Evolutionary conservation across 2,329 filamentous ascomycete species (phyloP), one percentile per base, ranked within the genome.

Genomic region (Colletotrichum tamarilloi): DNA sequence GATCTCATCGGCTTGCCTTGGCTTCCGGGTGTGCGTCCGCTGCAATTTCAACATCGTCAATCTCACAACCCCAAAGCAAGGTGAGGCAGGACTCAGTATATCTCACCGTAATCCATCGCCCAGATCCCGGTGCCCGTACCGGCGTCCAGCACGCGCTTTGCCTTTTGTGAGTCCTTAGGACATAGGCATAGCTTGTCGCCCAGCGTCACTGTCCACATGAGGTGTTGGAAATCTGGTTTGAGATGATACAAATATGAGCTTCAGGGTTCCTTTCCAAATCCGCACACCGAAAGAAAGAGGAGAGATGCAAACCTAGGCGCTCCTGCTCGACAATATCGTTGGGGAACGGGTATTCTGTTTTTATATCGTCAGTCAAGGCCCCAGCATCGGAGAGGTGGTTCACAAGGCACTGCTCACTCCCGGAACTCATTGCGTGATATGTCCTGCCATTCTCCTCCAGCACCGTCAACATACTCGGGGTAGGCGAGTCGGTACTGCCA

Each of bases 161-260:
- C 76, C 11, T 55, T 74, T 49, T 74, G 74, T 19, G 53, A 26
- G 6, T 42, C 71, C 19, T 75, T 69, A 0, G 83, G 83, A 5
- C 76, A 77, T 0, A 79, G 28, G 49, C 75, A 80, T 0, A 83
- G 76, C 55, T 80, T 80, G 7, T 78, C 78, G 1, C 78, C 77
- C 12, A 82, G 76, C 0, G 81, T 84, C 14, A 84, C 72, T 0
- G 71, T 55, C 59, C 80, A 82, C 0, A 84, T 72, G 38, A 83
- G 79, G 60, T 84, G 82, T 74, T 84, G 82, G 0, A 84, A 72
- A 64, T 84, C 81, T 79, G 75, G 19, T 30, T 16, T 4, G 4
- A 22, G n/a, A 12, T 16, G 19, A 26, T 24, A 60, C 57, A 72
- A 26, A 8, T 1, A 19, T 19, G 4, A 4, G 16, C 1, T 14